Evolutionary conservation across 495 filamentous ascomycete species (phyloP).

Genomic region (Collariella sp.): DNA sequence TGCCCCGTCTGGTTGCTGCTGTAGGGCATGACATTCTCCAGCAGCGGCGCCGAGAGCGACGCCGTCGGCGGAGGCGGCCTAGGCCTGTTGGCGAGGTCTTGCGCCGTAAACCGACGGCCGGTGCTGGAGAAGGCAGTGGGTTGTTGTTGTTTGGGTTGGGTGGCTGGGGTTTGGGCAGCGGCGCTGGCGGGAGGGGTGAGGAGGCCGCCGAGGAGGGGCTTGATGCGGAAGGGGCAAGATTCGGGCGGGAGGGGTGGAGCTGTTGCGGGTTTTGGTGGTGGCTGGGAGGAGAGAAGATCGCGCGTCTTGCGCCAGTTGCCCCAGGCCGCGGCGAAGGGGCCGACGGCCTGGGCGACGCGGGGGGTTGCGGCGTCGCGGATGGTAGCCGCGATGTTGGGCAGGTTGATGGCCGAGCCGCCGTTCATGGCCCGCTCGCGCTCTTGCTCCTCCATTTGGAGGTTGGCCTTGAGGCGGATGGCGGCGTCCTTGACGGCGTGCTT

Average conservation of each 20-base stretch:
- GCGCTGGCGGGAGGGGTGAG: constrained; percentile 75
- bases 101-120: constrained; percentile 42
- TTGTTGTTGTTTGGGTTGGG: constrained; percentile 11
- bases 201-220: constrained; percentile 56
- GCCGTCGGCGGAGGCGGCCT: constrained; percentile 35
- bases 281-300: constrained; percentile 43
- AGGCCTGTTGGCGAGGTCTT: constrained; percentile 40
- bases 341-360: constrained; percentile 71
- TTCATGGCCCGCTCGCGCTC: constrained; percentile 66
- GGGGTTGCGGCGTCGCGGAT: constrained; percentile 58
- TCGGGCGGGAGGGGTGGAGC: constrained; percentile 59
- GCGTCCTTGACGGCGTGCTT: constrained; percentile 71
- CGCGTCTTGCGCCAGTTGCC: constrained; percentile 69
- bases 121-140: constrained; percentile 45
- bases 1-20: neutral
- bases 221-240: constrained; percentile 35
- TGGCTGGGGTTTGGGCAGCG: constrained; percentile 51
- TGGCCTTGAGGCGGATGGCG: constrained; percentile 85
- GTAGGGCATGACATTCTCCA: neutral
- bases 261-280: constrained; percentile 29
- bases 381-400: constrained; percentile 46
- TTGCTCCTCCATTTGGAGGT: constrained; percentile 94
- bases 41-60: constrained; percentile 8
- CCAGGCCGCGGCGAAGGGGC: constrained; percentile 66
- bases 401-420: constrained; percentile 45